Base-by-base conservation (phyloP, 2,329 filamentous ascomycete genomes). In the Curvularia lunata region DNA sequence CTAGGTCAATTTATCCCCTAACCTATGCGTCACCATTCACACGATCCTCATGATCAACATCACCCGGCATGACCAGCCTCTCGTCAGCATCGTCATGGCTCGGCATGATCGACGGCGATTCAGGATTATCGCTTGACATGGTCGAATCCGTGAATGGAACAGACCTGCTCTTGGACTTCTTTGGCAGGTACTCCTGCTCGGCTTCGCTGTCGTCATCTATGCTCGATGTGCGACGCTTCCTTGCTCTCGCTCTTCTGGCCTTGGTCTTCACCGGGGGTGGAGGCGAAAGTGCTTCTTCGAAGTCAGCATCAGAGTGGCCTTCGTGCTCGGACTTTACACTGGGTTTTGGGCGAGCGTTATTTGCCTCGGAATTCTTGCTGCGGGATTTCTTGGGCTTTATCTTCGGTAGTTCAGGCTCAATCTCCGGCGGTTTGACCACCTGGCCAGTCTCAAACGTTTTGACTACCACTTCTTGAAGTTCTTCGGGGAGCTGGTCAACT, bases 381-480 rank as follows among this genome's bases (percentile, higher is more conserved):
- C 41, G 41, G 13, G 21, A 1, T 56, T 67, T 70, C 50, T 64
- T 67, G 8, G 65, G 62, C 58, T 75, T 77, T 61, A 72, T 73
- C 7, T 61, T 42, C 7, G 60, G 41, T 10, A 63, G 62, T 41
- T 75, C 32, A 12, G 42, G 51, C 52, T 47, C 56, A 25, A 12
- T 27, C 43, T 42, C 45, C 54, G 52, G 63, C 40, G 52, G 65
- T 38, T 90, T 82, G 62, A 91, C 88, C 67, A 96, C 88, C 67
- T 94, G 88, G 25, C 91, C 91, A 70, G 91, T 84, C 54, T 84
- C 82, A 37, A 97, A 74, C 41, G 89, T 90, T 38, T 84, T 83
- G 49, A 84, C 81, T 60, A 97, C 81, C 79, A 92, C 95, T 30
- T 85, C 85, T 75, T 91, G 85, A 3, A 87, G 66, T 1, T 91